These are phyloP conservation scores for Orbilia blumenaviensis DNA, from an alignment of 2,329 filamentous ascomycete species.

Conservation along the genomic window DNA sequence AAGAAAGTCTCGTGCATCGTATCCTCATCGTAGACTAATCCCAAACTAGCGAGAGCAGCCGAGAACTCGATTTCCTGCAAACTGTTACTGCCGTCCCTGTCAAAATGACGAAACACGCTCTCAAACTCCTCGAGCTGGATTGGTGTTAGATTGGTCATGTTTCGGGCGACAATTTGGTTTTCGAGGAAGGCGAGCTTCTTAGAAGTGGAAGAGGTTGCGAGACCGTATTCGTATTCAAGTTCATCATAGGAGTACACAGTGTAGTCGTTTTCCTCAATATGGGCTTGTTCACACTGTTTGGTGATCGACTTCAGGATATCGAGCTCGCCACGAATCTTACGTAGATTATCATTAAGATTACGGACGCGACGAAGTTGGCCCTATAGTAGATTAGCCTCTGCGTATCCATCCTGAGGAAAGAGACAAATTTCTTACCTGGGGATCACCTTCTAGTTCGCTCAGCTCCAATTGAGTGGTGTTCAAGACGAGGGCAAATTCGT, in stretches of 20 bases:
- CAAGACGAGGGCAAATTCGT: slow-evolving; percentile 93
- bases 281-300: slow-evolving; percentile 89
- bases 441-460: slow-evolving; percentile 94
- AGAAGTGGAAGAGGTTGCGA: slow-evolving; percentile 89
- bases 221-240: slow-evolving; percentile 86
- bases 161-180: slow-evolving; percentile 97
- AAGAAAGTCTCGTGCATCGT: slow-evolving; percentile 97
- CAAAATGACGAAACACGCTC: slow-evolving; percentile 97
- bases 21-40: slow-evolving; percentile 93
- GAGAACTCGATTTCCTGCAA: slow-evolving; percentile 95
- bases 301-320: slow-evolving; percentile 86
- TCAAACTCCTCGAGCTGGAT: slow-evolving; percentile 99
- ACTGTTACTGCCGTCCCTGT: slow-evolving; percentile 88
- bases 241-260: slow-evolving; percentile 99
- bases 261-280: slow-evolving; percentile 99
- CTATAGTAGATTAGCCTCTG: slow-evolving; percentile 32
- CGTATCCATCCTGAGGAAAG: not conserved
- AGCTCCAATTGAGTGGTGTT: slow-evolving; percentile 95
- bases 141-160: slow-evolving; percentile 98
- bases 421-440: slow-evolving; percentile 69
- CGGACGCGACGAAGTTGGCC: slow-evolving; percentile 87
- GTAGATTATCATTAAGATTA: slow-evolving; percentile 82
- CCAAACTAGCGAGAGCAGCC: slow-evolving; percentile 91
- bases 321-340: slow-evolving; percentile 89
- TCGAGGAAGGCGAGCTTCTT: slow-evolving; percentile 97